Evolutionary conservation across 352 stramenopile genomes (phyloP).

Genomic region (Thraustochytrium sp.): DNA sequence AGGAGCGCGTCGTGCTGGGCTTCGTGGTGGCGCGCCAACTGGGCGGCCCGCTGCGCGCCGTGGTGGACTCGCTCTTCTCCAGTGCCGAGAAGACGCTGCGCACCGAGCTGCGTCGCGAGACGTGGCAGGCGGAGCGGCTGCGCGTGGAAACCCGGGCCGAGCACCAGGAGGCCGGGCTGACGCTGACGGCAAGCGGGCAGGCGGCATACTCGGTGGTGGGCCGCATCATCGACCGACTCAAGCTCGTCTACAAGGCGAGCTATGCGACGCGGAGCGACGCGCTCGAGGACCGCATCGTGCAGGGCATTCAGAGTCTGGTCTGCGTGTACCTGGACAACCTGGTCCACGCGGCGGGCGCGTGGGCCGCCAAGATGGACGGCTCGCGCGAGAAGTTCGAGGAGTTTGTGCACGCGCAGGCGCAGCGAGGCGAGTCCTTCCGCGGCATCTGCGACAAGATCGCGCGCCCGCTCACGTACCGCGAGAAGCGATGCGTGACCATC

Average conservation of each 20-base stretch:
- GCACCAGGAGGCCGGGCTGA: not conserved
- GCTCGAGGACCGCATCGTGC: not conserved
- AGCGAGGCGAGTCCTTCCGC: not conserved
- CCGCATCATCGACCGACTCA: not conserved
- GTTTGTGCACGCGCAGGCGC: not conserved
- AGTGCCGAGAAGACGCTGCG: not conserved
- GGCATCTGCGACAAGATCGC: conserved; percentile 22
- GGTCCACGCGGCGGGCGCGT: conserved; percentile 10
- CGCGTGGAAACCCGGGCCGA: not conserved
- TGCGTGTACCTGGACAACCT: conserved; percentile 8
- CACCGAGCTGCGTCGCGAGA: not conserved
- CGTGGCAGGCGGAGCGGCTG: conserved; percentile 2
- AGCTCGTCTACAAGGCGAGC: conserved; percentile 1
- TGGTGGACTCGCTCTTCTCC: not conserved
- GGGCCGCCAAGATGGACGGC: conserved; percentile 4
- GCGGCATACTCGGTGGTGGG: not conserved
- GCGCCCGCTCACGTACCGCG: not conserved
- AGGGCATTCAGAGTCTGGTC: not conserved
- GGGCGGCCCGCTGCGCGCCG: not conserved
- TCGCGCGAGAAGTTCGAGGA: conserved; percentile 33
- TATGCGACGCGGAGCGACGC: not conserved
- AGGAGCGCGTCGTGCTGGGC: not conserved
- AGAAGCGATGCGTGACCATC: conserved; percentile 23
- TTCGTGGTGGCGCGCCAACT: conserved; percentile 20
- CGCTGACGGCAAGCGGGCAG: not conserved